phyloP scores from a whole-genome alignment of 2,329 filamentous ascomycete genomes.

The Ramularia endophylla region DNA sequence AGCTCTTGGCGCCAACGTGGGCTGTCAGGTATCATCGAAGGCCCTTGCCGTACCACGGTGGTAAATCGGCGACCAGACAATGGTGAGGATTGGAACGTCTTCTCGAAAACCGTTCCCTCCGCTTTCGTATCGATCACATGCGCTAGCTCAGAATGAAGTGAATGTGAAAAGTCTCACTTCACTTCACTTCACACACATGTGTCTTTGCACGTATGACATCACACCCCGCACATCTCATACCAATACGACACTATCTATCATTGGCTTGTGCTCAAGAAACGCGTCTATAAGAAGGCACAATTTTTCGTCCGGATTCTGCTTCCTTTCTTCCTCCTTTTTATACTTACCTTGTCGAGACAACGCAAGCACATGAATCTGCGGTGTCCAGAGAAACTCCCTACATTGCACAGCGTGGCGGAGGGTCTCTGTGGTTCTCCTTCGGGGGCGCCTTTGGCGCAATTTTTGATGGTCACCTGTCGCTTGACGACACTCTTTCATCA shows the following conservation, averaged over 20 bases:
- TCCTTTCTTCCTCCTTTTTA: constrained; percentile 4
- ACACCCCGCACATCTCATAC: too few relatives aligned
- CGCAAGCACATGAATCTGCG: constrained; percentile 25
- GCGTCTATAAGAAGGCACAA: not conserved
- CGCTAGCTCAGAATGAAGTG: not conserved
- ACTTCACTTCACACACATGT: too few relatives aligned
- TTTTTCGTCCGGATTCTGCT: not conserved
- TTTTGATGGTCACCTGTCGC: constrained; percentile 15
- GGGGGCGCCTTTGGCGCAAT: constrained; percentile 27
- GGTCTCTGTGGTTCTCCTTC: constrained; percentile 17
- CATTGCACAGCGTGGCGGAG: constrained; percentile 34
- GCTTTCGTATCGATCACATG: not conserved
- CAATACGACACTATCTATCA: too few relatives aligned
- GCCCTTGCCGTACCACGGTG: too few relatives aligned
- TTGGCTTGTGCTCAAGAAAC: too few relatives aligned
- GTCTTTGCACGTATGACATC: not conserved
- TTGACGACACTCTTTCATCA: constrained; percentile 5
- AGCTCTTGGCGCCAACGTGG: too few relatives aligned
- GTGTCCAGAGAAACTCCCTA: constrained; percentile 26
- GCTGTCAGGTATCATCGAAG: too few relatives aligned
- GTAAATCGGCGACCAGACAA: too few relatives aligned
- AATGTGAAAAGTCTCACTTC: not conserved
- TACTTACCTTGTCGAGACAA: constrained; percentile 28
- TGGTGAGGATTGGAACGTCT: too few relatives aligned
- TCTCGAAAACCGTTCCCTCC: too few relatives aligned